These are phyloP conservation scores for Wickerhamiella vanderwaltii DNA, from an alignment of 805 yeast genomes.

Conservation along the genomic window DNA sequence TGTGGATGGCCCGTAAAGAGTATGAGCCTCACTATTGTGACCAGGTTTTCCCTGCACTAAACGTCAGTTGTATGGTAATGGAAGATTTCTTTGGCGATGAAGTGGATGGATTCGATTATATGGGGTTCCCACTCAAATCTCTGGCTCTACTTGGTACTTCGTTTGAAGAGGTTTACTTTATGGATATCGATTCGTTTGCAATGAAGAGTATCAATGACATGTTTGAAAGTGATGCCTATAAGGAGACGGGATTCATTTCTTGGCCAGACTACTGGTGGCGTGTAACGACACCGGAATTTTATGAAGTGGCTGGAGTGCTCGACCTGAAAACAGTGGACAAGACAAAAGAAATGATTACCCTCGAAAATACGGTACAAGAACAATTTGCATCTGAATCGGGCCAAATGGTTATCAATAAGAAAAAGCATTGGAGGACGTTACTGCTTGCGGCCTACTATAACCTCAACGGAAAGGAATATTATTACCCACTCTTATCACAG, in stretches of 20 bases:
- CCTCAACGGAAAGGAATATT: constrained; percentile 47
- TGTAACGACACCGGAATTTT: constrained; percentile 62
- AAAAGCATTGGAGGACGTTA: constrained; percentile 43
- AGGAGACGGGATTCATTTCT: constrained; percentile 37
- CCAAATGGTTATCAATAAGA: constrained; percentile 47
- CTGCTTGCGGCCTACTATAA: constrained; percentile 54
- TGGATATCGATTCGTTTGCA: constrained; percentile 72
- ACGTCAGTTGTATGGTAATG: constrained; percentile 60
- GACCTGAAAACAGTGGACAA: constrained; percentile 26
- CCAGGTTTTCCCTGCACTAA: constrained; percentile 45
- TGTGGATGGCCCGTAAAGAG: constrained; percentile 62
- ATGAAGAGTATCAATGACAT: constrained; percentile 49
- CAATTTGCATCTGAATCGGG: constrained; percentile 58
- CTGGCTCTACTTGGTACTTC: constrained; percentile 60
- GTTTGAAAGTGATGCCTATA: constrained; percentile 46
- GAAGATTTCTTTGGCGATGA: constrained; percentile 47
- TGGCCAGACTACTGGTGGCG: constrained; percentile 92
- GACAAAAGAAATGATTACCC: constrained; percentile 27
- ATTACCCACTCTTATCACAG: constrained; percentile 47
- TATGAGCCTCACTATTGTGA: constrained; percentile 64
- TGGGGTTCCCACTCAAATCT: constrained; percentile 58
- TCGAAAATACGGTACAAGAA: constrained; percentile 49
- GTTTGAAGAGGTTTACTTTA: constrained; percentile 55
- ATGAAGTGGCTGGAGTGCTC: constrained; percentile 49
- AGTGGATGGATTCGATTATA: constrained; percentile 37